Evolutionary conservation across 257 asterid genomes (phyloP).

Genomic region (Solanum etuberosum): DNA sequence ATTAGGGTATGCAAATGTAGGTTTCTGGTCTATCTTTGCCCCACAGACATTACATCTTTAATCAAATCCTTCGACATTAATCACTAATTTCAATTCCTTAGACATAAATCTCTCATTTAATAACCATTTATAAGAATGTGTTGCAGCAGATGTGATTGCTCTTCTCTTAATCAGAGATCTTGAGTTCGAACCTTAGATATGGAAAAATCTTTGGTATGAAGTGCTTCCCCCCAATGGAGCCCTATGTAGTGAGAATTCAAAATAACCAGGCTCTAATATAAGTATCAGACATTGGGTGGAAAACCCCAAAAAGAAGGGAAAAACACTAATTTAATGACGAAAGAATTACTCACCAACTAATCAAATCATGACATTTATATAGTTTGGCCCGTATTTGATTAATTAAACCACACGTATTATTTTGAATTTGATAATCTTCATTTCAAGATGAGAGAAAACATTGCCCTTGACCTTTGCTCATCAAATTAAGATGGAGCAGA

Average conservation of each 20-base stretch:
- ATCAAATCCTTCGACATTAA: not conserved
- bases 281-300: no score
- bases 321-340: not conserved
- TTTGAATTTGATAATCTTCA: not conserved
- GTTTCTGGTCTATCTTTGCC: not conserved
- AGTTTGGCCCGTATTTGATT: not conserved
- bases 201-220: fast-evolving
- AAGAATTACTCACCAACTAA: not conserved
- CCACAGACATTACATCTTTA: not conserved
- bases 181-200: fast-evolving
- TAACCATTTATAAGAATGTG: not conserved
- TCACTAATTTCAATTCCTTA: not conserved
- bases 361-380: not conserved
- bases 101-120: not conserved
- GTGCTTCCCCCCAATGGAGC: not conserved
- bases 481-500: not conserved
- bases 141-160: no score
- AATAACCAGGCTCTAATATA: no score
- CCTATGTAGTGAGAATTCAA: not conserved
- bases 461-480: not conserved
- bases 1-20: not conserved
- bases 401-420: not conserved
- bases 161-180: no score
- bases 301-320: no score
- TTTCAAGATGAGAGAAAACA: not conserved